Evolutionary conservation across 164 flowering plant species (phyloP).

Genomic region (Umbilicus rupestris): DNA sequence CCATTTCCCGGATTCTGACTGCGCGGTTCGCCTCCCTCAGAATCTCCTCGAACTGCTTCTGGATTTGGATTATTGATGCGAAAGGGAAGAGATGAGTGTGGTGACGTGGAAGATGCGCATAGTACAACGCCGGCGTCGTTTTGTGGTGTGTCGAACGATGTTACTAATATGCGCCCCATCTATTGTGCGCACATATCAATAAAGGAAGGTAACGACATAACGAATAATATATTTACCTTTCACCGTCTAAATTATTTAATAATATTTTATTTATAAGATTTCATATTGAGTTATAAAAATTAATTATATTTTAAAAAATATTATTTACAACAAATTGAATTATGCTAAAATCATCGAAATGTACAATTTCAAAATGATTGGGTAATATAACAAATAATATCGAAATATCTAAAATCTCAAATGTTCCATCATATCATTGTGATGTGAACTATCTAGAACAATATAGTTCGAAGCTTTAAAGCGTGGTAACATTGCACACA

Average conservation of each 20-base stretch:
- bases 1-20: constrained; percentile 16
- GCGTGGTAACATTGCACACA: constrained; percentile 1
- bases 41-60: not conserved
- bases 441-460: not conserved
- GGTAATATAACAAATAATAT: too few species aligned
- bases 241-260: too few species aligned
- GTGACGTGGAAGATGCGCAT: not conserved
- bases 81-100: not conserved
- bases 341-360: too few species aligned
- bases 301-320: too few species aligned
- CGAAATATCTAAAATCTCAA: too few species aligned
- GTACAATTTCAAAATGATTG: too few species aligned
- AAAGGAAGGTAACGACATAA: not conserved
- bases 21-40: constrained; percentile 13
- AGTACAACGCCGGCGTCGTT: not conserved
- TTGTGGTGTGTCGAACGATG: not conserved
- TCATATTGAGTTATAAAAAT: too few species aligned
- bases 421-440: not conserved
- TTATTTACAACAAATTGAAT: too few species aligned
- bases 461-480: not conserved
- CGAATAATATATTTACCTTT: too few species aligned
- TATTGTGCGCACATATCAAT: not conserved
- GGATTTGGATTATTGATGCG: not conserved
- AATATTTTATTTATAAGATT: too few species aligned
- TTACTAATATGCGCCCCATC: not conserved